Evolutionary conservation across 2,329 filamentous ascomycete species (phyloP).

Genomic region (Mycosphaerella sp.): DNA sequence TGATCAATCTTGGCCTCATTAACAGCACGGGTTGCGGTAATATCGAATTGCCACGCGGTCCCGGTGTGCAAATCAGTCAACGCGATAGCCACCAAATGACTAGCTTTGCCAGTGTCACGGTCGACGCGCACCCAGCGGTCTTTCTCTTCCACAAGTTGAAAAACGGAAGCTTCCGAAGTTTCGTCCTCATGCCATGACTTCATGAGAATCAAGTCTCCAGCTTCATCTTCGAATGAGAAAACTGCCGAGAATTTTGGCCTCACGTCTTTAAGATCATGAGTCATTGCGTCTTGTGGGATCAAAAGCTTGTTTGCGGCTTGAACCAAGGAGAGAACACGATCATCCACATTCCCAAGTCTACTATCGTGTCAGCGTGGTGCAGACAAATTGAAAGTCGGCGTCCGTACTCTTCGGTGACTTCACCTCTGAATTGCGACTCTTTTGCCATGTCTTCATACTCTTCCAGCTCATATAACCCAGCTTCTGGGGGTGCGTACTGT

Average conservation of each 20-base stretch:
- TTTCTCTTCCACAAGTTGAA: slow-evolving; percentile 2
- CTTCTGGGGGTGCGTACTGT: slow-evolving; percentile 21
- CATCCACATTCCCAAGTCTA: slow-evolving; percentile 27
- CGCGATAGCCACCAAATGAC: slow-evolving; percentile 27
- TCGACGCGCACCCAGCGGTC: slow-evolving; percentile 28
- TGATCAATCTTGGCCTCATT: slow-evolving; percentile 18
- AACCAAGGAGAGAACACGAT: slow-evolving; percentile 21
- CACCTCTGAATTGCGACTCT: slow-evolving; percentile 28
- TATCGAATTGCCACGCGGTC: slow-evolving; percentile 31
- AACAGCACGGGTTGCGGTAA: slow-evolving; percentile 20
- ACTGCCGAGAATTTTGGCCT: slow-evolving; percentile 28
- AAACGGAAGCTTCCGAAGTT: neutral
- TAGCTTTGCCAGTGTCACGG: slow-evolving; percentile 18
- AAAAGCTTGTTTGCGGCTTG: slow-evolving; percentile 23
- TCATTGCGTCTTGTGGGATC: slow-evolving; percentile 21
- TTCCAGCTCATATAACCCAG: slow-evolving; percentile 24
- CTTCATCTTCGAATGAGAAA: slow-evolving; percentile 26
- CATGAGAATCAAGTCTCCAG: slow-evolving; percentile 24
- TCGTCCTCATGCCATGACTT: slow-evolving; percentile 26
- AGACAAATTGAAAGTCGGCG: neutral
- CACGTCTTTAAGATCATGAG: slow-evolving; percentile 23
- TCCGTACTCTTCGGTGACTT: slow-evolving; percentile 33
- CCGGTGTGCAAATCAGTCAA: slow-evolving; percentile 27
- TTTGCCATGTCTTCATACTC: slow-evolving; percentile 32
- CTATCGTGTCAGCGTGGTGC: slow-evolving; percentile 6